phyloP scores from a whole-genome alignment of 805 yeast species.

The Kazachstania taianensis region DNA sequence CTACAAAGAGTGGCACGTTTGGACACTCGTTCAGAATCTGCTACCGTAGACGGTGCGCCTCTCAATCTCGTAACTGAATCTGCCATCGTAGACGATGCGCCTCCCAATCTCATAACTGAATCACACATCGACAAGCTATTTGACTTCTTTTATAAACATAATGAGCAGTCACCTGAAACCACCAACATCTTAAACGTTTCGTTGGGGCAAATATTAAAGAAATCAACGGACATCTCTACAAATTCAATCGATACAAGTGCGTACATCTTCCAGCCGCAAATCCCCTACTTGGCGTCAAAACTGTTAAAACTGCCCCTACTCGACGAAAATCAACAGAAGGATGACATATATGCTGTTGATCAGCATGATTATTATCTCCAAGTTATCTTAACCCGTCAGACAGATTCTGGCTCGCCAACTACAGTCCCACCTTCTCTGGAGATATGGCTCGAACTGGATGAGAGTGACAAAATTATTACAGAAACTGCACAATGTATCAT shows the following conservation, averaged over 20 bases:
- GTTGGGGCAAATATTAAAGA: slow-evolving; percentile 17
- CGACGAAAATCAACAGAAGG: slow-evolving; percentile 6
- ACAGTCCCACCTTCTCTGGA: slow-evolving; percentile 16
- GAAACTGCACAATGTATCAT: slow-evolving; percentile 18
- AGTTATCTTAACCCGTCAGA: slow-evolving; percentile 10
- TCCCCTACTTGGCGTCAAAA: slow-evolving; percentile 17
- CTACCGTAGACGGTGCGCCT: background rate
- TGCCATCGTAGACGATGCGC: background rate
- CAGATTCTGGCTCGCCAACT: background rate
- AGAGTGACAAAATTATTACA: slow-evolving; percentile 16
- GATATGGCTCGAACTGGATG: slow-evolving; percentile 26
- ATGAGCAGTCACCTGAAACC: background rate
- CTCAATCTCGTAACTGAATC: background rate
- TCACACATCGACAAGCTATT: slow-evolving; percentile 11
- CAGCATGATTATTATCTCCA: slow-evolving; percentile 26
- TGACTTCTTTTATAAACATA: slow-evolving; percentile 5
- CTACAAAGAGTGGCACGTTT: slow-evolving; percentile 8
- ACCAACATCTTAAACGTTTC: slow-evolving; percentile 18
- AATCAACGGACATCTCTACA: background rate
- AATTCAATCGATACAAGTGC: no score
- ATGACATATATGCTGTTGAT: slow-evolving; percentile 16
- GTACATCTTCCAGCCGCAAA: slow-evolving; percentile 18
- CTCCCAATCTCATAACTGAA: background rate
- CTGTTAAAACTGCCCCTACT: slow-evolving; percentile 16
- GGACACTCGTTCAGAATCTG: background rate